phyloP scores from a whole-genome alignment of 495 filamentous ascomycete genomes.

The Daldinia loculata region DNA sequence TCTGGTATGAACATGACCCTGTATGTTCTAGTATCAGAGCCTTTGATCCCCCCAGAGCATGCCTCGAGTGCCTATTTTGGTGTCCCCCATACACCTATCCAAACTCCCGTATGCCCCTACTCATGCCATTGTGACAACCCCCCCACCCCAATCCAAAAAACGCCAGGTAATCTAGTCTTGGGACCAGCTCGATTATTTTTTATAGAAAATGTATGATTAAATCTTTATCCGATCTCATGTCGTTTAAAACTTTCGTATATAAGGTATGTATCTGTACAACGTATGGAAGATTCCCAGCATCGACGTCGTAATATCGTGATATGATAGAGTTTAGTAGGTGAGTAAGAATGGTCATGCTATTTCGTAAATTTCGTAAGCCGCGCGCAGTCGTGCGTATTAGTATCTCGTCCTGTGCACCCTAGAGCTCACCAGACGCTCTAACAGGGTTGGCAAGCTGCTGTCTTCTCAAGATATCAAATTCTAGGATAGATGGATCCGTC shows the following conservation, averaged over 20 bases:
- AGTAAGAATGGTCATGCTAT: neutral
- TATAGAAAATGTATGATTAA: conserved; percentile 27
- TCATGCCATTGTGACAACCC: conserved; percentile 4
- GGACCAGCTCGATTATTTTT: conserved; percentile 1
- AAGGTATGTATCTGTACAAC: conserved; percentile 31
- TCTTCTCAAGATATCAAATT: neutral
- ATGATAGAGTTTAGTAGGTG: conserved; percentile 1
- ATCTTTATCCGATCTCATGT: conserved; percentile 16
- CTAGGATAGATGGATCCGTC: neutral
- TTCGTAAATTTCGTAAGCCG: neutral
- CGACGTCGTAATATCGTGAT: conserved; percentile 38
- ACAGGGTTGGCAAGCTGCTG: neutral
- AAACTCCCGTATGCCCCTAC: conserved; percentile 8
- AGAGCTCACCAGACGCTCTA: neutral
- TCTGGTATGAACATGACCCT: neutral
- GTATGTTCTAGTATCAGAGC: conserved; percentile 7
- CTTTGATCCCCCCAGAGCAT: neutral
- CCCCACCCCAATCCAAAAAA: conserved; percentile 13
- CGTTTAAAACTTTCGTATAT: conserved; percentile 27
- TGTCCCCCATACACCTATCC: conserved; percentile 24
- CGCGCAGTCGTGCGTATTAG: neutral
- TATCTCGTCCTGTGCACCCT: neutral
- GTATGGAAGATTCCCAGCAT: conserved; percentile 20
- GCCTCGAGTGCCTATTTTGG: conserved; percentile 13
- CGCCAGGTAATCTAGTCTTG: conserved; percentile 19